Conservation (phyloP, 2,329 filamentous ascomycete genomes). For the Aureobasidium sp. region DNA sequence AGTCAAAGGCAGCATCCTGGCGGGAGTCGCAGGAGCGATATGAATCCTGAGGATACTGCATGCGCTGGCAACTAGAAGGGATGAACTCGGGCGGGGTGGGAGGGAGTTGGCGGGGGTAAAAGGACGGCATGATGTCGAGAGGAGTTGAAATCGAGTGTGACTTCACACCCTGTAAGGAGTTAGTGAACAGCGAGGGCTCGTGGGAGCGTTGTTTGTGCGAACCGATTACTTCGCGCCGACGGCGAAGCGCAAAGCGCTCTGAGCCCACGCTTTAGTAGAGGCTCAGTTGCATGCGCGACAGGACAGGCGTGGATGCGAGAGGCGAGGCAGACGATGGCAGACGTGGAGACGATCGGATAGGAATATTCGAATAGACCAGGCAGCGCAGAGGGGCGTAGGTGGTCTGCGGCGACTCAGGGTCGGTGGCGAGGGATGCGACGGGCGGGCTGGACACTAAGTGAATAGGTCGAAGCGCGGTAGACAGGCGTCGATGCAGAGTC, state of each 20-base stretch:
- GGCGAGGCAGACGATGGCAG: neutral
- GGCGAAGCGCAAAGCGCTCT: conserved; percentile 18
- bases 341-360: neutral
- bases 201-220: neutral
- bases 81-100: conserved; percentile 45
- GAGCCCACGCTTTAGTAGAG: conserved; percentile 16
- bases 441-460: conserved; percentile 24
- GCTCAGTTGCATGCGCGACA: conserved; percentile 17
- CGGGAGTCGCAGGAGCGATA: conserved; percentile 35
- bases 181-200: neutral
- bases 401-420: neutral
- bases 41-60: conserved; percentile 40
- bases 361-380: neutral
- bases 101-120: conserved; percentile 41
- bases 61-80: conserved; percentile 37
- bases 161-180: conserved; percentile 26
- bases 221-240: conserved; percentile 19
- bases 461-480: conserved; percentile 27
- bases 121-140: conserved; percentile 43
- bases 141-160: conserved; percentile 31
- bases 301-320: neutral
- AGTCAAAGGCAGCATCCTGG: conserved; percentile 40
- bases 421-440: conserved; percentile 17
- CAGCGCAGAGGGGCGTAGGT: conserved; percentile 10
- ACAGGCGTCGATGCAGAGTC: neutral